Evolutionary conservation across 768 basidiomycete species (phyloP).

Genomic region (Hydnum rufescens): DNA sequence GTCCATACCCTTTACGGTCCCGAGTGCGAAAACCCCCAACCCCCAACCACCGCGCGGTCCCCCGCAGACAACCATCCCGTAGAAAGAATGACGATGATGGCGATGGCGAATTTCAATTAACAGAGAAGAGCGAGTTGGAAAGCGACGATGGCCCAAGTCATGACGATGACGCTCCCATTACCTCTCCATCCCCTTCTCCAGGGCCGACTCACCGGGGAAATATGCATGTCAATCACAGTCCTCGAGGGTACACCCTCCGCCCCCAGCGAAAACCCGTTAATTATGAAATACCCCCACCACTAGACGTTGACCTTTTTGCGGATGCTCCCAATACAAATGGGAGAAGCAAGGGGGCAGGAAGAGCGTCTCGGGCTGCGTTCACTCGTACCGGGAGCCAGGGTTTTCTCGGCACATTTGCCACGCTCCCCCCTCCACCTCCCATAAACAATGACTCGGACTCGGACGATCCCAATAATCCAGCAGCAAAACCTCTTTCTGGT

Average conservation of each 20-base stretch:
- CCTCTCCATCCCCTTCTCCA: neutral
- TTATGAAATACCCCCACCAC: slow-evolving; percentile 62
- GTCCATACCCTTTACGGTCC: neutral
- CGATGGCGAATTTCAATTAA: neutral
- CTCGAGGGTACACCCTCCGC: slow-evolving; percentile 41
- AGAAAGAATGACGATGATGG: neutral
- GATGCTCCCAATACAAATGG: slow-evolving; percentile 15
- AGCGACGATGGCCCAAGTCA: slow-evolving; percentile 19
- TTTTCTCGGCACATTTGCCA: neutral
- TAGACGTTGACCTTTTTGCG: slow-evolving; percentile 35
- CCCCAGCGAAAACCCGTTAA: slow-evolving; percentile 42
- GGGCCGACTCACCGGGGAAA: neutral
- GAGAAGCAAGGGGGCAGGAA: slow-evolving; percentile 23
- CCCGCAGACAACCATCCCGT: neutral
- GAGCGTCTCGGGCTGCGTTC: slow-evolving; percentile 36
- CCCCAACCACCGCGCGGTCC: neutral
- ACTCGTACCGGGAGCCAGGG: slow-evolving; percentile 49
- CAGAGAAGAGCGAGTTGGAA: neutral
- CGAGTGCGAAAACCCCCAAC: neutral
- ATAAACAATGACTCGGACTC: slow-evolving; percentile 31
- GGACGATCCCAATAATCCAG: slow-evolving; percentile 44
- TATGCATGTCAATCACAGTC: neutral
- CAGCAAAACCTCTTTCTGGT: slow-evolving; percentile 31
- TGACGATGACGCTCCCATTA: slow-evolving; percentile 22
- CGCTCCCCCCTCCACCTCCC: neutral